phyloP scores from a whole-genome alignment of 768 basidiomycete genomes.

The Pleurotus pulmonarius region DNA sequence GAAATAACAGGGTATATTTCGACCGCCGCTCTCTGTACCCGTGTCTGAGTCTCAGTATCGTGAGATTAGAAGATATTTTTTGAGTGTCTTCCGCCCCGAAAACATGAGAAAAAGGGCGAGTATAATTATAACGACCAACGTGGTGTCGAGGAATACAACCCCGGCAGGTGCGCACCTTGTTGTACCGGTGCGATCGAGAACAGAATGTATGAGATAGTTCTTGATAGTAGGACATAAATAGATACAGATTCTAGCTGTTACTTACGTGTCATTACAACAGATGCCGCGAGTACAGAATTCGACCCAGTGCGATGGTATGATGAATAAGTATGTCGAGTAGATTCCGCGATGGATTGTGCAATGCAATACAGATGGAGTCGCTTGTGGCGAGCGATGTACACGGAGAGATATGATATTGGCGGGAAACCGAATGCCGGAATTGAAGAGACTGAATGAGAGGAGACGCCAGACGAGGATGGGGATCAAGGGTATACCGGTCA shows the following conservation, averaged over 20 bases:
- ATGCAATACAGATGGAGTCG: not conserved
- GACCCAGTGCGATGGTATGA: too few species aligned
- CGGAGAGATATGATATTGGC: not conserved
- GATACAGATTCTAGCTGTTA: not conserved
- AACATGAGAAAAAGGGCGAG: not conserved
- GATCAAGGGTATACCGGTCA: not conserved
- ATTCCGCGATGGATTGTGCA: too few species aligned
- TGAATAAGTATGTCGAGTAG: too few species aligned
- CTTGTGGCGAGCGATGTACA: not conserved
- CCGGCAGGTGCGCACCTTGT: not conserved
- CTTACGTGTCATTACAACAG: not conserved
- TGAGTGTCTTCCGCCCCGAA: not conserved
- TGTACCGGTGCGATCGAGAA: not conserved
- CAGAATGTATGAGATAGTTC: not conserved
- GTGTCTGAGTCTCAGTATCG: not conserved
- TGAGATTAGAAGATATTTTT: not conserved
- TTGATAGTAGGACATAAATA: too few species aligned
- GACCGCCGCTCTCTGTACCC: not conserved
- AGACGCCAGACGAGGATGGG: not conserved
- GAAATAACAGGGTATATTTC: constrained; percentile 4
- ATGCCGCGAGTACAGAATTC: not conserved
- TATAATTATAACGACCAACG: not conserved
- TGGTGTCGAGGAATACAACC: not conserved
- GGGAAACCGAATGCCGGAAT: not conserved
- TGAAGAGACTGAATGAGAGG: not conserved